Base-by-base conservation (phyloP, 2,329 filamentous ascomycete genomes). In the Harringtonia aguacate region DNA sequence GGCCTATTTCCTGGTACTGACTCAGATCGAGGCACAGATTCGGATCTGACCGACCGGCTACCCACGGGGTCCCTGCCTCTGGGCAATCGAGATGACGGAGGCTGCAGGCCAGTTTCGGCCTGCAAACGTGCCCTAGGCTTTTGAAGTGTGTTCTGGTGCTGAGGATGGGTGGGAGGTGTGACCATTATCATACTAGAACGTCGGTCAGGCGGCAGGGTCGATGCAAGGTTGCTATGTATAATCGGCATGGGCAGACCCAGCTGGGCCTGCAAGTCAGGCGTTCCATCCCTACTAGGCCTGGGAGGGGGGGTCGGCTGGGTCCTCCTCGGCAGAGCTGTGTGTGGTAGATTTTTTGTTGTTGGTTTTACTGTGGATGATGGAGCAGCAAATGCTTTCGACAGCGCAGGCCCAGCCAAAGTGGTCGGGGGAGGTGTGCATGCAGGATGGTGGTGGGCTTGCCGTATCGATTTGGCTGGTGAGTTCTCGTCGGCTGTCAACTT, bases 251-350 rank as follows among this genome's bases (percentile, higher is more conserved):
- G 65, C 3, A 68, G 65, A 27, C 67, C 69, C 3, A 77, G 55
- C 46, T 78, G 75, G 8, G 70, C 65, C 27, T 77, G 72, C 38
- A 86, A 66, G 46, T 77, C 70, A 6, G 76, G 73, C 0, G 79
- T 79, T 21, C 81, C 81, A 54, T 84, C 77, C 58, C 83, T 71
- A 53, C 81, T 86, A 1, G 83, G 83, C 40, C 83, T 68, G 29
- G 65, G 59, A 59, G 48, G 53, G 37, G 60, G 56, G 15, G 61
- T 42, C n/a, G n/a, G n/a, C n/a, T n/a, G n/a, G n/a, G n/a, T n/a
- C n/a, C n/a, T n/a, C n/a, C n/a, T n/a, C n/a, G n/a, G n/a, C n/a
- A n/a, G n/a, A n/a, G n/a, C n/a, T n/a, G n/a, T n/a, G n/a, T n/a
- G 21, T 15, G 7, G 36, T 38, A n/a, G n/a, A 8, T 13, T 29